Base-by-base conservation (phyloP, 140 eudicot species). In the Stevia rebaudiana region DNA sequence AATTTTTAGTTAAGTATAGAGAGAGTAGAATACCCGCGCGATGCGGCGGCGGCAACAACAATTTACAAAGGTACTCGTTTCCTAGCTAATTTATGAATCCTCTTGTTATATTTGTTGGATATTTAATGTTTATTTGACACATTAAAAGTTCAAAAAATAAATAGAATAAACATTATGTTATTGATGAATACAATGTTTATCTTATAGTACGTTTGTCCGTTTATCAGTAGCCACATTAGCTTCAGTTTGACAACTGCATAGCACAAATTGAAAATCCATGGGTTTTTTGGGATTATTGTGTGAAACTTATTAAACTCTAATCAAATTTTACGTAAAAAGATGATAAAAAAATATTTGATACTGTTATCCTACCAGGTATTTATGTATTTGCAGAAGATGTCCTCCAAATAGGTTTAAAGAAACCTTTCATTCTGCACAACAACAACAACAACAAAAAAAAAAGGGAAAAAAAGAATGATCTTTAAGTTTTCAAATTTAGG, bases 341-440 rank as follows among this genome's bases (percentile, higher is more conserved):
- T 11, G 13, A 12, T 12, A 59, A 36, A 1, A 36, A 4, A 48
- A 70, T 8, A 18, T 33, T 3, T 9, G 17, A 19, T 15, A 15
- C n/a, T 19, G 36, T 13, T 0, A 43, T 73, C 79, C 37, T 77
- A 87, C 95, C 83, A 0, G 22, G 46, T 74, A 44, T 78, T 79
- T 72, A 73, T 40, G 72, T 70, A 70, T 28, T 75, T 78, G 69
- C 54, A 65, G 73, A 70, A 88, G 70, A 84, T 16, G 21, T 72
- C 90, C 57, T 82, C 84, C 74, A 88, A 70, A 69, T 82, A 74
- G 35, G 73, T 62, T n/a, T n/a, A 81, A 73, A 73, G 55, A 78
- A 57, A 73, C 68, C 81, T 80, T 78, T 75, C 90, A 47, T 69
- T 69, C 82, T 85, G 79, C 70, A 78, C 46, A 36, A 52, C n/a